phyloP scores from a whole-genome alignment of 1,284 basidiomycete species.

The Papiliotrema laurentii region DNA sequence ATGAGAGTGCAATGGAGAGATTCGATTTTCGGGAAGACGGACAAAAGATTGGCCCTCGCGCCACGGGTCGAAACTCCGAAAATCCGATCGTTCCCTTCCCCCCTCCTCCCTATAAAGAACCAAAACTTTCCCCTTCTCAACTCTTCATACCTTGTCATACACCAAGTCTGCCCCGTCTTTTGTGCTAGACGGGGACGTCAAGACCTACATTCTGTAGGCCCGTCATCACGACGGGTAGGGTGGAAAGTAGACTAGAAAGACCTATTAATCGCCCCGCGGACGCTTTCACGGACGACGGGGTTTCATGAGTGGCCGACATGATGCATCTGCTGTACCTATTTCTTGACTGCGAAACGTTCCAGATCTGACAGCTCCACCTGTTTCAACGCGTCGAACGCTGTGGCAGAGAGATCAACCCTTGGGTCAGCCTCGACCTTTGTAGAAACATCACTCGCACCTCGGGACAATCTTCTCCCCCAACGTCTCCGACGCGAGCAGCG shows the following conservation, averaged over 20 bases:
- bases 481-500: slow-evolving; percentile 34
- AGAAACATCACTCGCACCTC: slow-evolving; percentile 14
- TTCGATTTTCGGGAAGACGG: neutral
- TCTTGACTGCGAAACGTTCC: slow-evolving; percentile 25
- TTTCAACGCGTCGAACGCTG: slow-evolving; percentile 34
- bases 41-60: neutral
- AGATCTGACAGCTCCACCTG: slow-evolving; percentile 37
- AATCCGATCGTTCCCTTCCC: no score
- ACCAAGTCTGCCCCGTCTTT: neutral
- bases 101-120: no score
- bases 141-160: neutral
- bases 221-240: neutral
- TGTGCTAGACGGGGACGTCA: neutral
- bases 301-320: slow-evolving; percentile 22
- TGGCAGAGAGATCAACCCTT: slow-evolving; percentile 40
- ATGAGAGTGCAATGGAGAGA: neutral
- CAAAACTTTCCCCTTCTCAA: no score
- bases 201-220: slow-evolving; percentile 10
- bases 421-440: slow-evolving; percentile 1
- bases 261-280: slow-evolving; percentile 21
- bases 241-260: slow-evolving; percentile 10
- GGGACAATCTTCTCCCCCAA: slow-evolving; percentile 42
- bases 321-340: neutral
- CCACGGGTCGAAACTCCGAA: neutral
- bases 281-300: slow-evolving; percentile 8